Conservation (phyloP, 1,139 yeast species). For the Saccharomyces pastorianus region DNA sequence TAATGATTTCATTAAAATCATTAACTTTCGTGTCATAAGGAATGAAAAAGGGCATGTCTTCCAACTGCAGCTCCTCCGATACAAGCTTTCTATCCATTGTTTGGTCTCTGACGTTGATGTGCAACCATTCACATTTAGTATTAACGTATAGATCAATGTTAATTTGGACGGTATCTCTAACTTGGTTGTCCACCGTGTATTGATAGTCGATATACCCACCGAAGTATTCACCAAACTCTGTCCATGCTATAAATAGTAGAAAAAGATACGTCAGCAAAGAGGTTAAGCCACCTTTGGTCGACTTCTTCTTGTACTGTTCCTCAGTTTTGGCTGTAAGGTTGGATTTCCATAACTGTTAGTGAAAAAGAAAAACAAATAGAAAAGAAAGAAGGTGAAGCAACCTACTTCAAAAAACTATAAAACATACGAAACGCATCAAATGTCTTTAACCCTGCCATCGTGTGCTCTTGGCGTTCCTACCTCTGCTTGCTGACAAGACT, state of each 20-base stretch:
- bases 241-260: constrained; percentile 65
- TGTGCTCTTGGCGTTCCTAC: background rate
- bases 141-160: constrained; percentile 76
- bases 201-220: constrained; percentile 79
- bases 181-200: constrained; percentile 60
- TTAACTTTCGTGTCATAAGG: constrained; percentile 44
- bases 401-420: background rate
- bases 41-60: constrained; percentile 49
- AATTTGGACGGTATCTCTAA: constrained; percentile 54
- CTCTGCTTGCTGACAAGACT: background rate
- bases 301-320: constrained; percentile 63
- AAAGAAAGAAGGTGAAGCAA: background rate
- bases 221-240: constrained; percentile 74
- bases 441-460: constrained; percentile 40
- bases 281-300: constrained; percentile 71
- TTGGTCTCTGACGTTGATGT: constrained; percentile 68
- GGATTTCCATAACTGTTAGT: constrained; percentile 3
- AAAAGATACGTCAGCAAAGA: constrained; percentile 55
- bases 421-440: constrained; percentile 78
- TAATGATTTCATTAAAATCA: constrained; percentile 41
- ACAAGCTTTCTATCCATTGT: constrained; percentile 76
- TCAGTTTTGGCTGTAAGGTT: constrained; percentile 58
- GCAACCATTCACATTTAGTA: constrained; percentile 73
- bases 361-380: background rate
- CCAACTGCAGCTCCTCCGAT: constrained; percentile 60